Percentiles rank a stretch among this genome's conserved stretches.
Conservation (phyloP, 179 eudicot species). For the Carnegiea gigantea region DNA sequence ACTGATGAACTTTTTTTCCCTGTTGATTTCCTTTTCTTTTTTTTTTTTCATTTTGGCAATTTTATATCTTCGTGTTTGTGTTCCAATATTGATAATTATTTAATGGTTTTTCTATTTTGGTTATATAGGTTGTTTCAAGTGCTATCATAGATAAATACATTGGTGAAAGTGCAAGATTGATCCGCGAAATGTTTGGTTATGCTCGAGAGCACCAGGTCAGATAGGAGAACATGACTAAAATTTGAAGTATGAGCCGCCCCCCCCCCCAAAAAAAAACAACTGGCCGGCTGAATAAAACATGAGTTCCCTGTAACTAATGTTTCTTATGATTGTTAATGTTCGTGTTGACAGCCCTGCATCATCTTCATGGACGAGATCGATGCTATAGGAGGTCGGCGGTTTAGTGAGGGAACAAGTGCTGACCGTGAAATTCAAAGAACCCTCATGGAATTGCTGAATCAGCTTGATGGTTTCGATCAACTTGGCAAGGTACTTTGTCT, state of each 20-base stretch:
- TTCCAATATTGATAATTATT: not conserved
- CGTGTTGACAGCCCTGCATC: slow-evolving; percentile 72
- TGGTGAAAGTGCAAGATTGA: slow-evolving; percentile 98
- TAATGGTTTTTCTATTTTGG: not conserved
- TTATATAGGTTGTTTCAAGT: slow-evolving; percentile 86
- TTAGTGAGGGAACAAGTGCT: slow-evolving; percentile 97
- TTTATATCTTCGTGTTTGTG: not conserved
- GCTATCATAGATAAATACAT: slow-evolving; percentile 98
- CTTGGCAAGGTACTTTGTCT: slow-evolving; percentile 66
- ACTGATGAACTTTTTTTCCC: not conserved
- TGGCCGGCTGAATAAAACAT: no score
- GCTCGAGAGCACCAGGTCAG: slow-evolving; percentile 98
- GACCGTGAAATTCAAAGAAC: slow-evolving; percentile 98
- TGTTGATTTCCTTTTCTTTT: not conserved
- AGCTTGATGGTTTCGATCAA: slow-evolving; percentile 88
- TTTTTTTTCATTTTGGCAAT: not conserved
- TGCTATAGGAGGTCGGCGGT: slow-evolving; percentile 96
- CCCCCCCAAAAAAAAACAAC: no score
- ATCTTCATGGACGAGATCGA: slow-evolving; percentile 98
- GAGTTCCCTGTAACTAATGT: no score
- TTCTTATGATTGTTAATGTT: not conserved
- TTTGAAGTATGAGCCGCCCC: no score
- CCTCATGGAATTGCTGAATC: slow-evolving; percentile 83
- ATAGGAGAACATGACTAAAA: not conserved
- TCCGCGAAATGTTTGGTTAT: slow-evolving; percentile 95